These are phyloP conservation scores for Blastobotrys petasosporus DNA, from an alignment of 1,139 yeast species.

Conservation along the genomic window DNA sequence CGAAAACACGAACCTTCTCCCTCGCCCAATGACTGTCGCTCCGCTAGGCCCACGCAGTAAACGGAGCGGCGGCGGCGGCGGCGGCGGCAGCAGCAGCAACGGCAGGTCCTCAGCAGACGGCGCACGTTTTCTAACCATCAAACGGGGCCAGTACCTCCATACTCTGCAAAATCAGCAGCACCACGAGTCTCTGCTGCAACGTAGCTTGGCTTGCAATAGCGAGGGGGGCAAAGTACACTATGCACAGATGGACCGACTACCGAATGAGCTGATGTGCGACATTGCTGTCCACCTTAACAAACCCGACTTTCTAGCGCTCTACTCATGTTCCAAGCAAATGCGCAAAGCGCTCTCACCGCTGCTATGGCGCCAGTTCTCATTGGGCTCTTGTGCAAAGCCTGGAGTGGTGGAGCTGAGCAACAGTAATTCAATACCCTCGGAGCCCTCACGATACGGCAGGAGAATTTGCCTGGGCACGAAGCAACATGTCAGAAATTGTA, in stretches of 20 bases:
- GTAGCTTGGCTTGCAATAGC: too few relatives aligned
- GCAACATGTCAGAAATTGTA: background rate
- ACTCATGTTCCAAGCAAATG: conserved; percentile 1
- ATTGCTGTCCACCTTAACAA: background rate
- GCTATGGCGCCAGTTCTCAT: conserved; percentile 7
- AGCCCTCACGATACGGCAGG: conserved; percentile 6
- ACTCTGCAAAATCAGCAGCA: too few relatives aligned
- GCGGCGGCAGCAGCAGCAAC: too few relatives aligned
- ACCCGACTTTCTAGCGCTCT: conserved; percentile 3
- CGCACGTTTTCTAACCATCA: too few relatives aligned
- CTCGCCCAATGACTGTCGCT: too few relatives aligned
- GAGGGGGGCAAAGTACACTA: too few relatives aligned
- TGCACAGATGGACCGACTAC: conserved; percentile 1
- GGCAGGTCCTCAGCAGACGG: too few relatives aligned
- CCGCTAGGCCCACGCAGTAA: too few relatives aligned
- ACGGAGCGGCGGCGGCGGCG: too few relatives aligned
- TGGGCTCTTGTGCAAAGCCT: conserved; percentile 6
- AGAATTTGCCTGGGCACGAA: conserved; percentile 4
- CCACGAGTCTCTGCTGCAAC: too few relatives aligned
- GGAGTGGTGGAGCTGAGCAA: conserved; percentile 3
- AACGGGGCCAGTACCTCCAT: too few relatives aligned
- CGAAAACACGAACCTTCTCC: too few relatives aligned
- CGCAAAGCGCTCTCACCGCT: conserved; percentile 4
- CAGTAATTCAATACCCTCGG: conserved; percentile 2
- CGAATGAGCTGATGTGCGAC: conserved; percentile 3